Evolutionary conservation across 495 filamentous ascomycete species (phyloP), one percentile per base, ranked within the genome.

Genomic region (Daldinia loculata): DNA sequence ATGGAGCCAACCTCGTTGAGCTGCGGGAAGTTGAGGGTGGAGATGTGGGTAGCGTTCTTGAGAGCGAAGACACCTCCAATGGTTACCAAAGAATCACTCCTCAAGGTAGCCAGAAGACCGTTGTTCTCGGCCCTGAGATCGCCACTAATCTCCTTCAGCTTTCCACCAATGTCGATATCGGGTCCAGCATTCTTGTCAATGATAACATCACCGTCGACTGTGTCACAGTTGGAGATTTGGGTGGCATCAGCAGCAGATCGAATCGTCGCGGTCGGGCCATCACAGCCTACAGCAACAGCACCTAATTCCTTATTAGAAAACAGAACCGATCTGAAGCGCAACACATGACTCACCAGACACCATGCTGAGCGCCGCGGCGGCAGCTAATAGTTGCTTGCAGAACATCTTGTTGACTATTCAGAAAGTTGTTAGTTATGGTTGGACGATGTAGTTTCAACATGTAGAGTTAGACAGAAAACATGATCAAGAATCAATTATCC

Each of bases 201-300:
- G 48, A 88, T 84, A 55, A 99, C 80, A 75, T 85, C 85, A 69
- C 94, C 94, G 59, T 87, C 79, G 72, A 94, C 83, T 19, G 84
- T 91, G 34, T 81, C 77, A 84, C 95, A 99, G 60, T 81, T 76
- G 61, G 83, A 77, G 65, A 96, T 77, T 64, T 80, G 81, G 43
- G 88, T 87, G 56, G 92, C 92, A 83, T 99, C 94, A 75, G 85
- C 87, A 71, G 87, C 81, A 82, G 82, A 88, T 74, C 85, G 79
- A 81, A 97, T 87, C 55, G 86, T 92, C 74, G 86, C 29, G 7
- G 29, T 80, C 8, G 78, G 68, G 68, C 79, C 79, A 66, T 79
- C 78, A 72, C 82, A 79, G 73, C 77, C 61, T 69, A 75, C 74
- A 82, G 79, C 45, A 78, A 81, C 79, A 39, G 58, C 68, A 48